Conservation (phyloP, 345 rosid genomes). For the Pelargonium nanum region DNA sequence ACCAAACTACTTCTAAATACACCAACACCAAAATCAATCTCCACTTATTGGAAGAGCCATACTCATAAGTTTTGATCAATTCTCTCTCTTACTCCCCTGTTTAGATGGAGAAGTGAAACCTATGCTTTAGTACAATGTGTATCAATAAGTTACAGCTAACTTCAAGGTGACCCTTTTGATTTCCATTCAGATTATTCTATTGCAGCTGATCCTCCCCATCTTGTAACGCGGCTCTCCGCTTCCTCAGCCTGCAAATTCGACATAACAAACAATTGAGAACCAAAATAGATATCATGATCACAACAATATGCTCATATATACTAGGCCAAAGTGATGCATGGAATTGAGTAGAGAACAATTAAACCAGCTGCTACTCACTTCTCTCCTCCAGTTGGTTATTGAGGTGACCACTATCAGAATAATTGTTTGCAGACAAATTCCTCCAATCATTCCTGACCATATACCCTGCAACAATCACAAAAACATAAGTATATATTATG, state of each 20-base stretch:
- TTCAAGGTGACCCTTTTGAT: not conserved
- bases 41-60: too few species aligned
- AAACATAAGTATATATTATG: not conserved
- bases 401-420: slow-evolving; percentile 52
- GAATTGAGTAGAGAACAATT: too few species aligned
- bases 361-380: slow-evolving; percentile 26
- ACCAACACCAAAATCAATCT: not conserved
- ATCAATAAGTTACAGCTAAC: not conserved
- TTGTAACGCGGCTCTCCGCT: slow-evolving; percentile 61
- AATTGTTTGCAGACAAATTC: slow-evolving; percentile 61
- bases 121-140: too few species aligned
- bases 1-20: not conserved
- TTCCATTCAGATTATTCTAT: slow-evolving; percentile 17
- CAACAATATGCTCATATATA: too few species aligned
- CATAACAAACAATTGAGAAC: not conserved
- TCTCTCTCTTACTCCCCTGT: too few species aligned
- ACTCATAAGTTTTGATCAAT: too few species aligned
- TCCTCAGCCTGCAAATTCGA: slow-evolving; percentile 45
- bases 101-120: too few species aligned
- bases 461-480: slow-evolving; percentile 50
- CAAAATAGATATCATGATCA: too few species aligned
- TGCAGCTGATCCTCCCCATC: slow-evolving; percentile 63
- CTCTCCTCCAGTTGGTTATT: slow-evolving; percentile 65
- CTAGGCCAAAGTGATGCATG: too few species aligned
- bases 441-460: slow-evolving; percentile 96